Base-by-base conservation (phyloP, 352 stramenopile species). In the Phytophthora boehmeriae region DNA sequence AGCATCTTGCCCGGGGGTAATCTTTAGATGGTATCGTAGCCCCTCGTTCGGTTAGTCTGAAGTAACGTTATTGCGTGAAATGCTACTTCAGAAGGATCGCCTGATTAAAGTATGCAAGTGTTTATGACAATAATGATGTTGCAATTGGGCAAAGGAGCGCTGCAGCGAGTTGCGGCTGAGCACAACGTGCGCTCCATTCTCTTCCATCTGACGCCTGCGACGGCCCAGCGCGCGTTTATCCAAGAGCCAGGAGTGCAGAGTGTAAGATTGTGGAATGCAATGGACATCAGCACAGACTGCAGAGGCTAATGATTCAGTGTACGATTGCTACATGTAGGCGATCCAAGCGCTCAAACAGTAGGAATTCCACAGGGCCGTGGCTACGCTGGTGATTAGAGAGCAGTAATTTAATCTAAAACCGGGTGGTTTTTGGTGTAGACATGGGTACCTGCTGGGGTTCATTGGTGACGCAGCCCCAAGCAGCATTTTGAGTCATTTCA, bases 141-240 rank as follows among this genome's bases (percentile, higher is more conserved):
- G 35, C n/a, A 56, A 35, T n/a, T 65, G 6, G 50, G 36, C 41
- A 71, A 59, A 13, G 44, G 63, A 30, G 34, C 39, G 27, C 47
- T 79, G 25, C 59, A 69, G 9, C 56, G 60, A 23, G 42, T 72
- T 13, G 69, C 67, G n/a, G 46, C 36, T 16, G 54, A 69, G 54
- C 66, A 68, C 41, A 90, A 88, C 23, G 48, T 84, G 32, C 80
- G 80, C 35, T 70, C 69, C 25, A 63, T 90, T n/a, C 52, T 87
- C 38, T 70, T 88, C 51, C 72, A 78, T 5, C 52, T 86, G 10
- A 68, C 66, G 27, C 42, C 46, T 8, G 10, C 27, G 1, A 75
- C 54, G 9, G 59, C 67, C 0, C 39, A 48, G 43, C 32, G 42
- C 4, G 54, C 23, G 34, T 50, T 69, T 8, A 30, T 17, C 23